phyloP scores from a whole-genome alignment of 2,329 filamentous ascomycete genomes.

The Sporothrix euskadiensis region DNA sequence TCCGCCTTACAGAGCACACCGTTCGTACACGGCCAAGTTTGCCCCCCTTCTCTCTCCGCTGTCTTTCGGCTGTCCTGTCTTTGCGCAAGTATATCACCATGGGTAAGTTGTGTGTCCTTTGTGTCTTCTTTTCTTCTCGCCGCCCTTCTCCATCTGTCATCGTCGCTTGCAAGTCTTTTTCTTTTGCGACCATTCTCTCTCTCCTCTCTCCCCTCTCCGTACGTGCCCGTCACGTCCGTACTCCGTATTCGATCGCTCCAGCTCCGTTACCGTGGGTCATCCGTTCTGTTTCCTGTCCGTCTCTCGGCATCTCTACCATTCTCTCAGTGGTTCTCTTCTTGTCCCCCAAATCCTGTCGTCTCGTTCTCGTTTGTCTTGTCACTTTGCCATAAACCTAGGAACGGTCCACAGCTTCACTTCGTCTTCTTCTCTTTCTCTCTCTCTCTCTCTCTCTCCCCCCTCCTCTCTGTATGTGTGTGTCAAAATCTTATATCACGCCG shows the following conservation, averaged over 20 bases:
- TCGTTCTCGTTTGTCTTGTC: no score
- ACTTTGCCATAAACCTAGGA: no score
- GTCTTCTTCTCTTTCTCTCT: no score
- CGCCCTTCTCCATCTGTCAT: background rate
- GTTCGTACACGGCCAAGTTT: conserved; percentile 24
- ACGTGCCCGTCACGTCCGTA: background rate
- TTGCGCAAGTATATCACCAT: conserved; percentile 23
- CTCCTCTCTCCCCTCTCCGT: background rate
- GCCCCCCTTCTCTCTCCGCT: conserved; percentile 11
- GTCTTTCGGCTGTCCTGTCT: conserved; percentile 5
- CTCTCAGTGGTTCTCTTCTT: background rate
- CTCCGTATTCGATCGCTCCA: background rate
- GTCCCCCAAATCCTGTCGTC: background rate
- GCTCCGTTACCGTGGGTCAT: background rate
- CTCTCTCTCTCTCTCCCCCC: no score
- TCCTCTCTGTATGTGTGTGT: no score
- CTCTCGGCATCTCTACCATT: background rate
- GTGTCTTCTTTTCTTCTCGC: background rate
- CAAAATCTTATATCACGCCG: background rate
- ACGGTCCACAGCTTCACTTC: no score
- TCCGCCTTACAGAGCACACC: conserved; percentile 16
- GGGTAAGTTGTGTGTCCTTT: background rate
- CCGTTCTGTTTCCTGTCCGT: background rate
- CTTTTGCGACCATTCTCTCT: background rate
- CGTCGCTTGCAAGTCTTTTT: background rate